Evolutionary conservation across 768 basidiomycete species (phyloP).

Genomic region (Tubosaeta sp.): DNA sequence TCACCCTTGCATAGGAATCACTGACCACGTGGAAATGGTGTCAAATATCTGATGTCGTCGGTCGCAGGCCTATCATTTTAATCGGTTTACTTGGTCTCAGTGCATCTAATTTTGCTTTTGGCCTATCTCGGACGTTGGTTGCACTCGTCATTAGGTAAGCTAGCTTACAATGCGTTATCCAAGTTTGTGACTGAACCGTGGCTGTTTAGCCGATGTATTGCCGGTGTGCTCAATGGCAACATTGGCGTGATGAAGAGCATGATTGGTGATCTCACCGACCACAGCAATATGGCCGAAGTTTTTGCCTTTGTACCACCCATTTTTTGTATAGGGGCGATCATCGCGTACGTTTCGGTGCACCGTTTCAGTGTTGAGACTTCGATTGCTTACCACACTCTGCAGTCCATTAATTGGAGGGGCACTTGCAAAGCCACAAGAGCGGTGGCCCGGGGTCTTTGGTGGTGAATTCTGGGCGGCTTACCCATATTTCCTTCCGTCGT

Average conservation of each 20-base stretch:
- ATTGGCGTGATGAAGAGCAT: conserved; percentile 64
- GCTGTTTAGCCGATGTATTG: conserved; percentile 29
- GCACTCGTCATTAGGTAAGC: conserved; percentile 51
- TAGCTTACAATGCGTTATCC: background rate
- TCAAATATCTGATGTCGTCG: conserved; percentile 53
- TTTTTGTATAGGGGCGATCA: background rate
- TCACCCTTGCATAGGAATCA: conserved; percentile 39
- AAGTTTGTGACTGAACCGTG: background rate
- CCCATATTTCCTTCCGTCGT: conserved; percentile 37
- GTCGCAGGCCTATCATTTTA: conserved; percentile 59
- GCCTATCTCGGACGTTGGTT: conserved; percentile 54
- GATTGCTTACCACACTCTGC: background rate
- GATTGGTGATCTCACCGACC: conserved; percentile 56
- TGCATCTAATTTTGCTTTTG: conserved; percentile 56
- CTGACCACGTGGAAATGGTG: conserved; percentile 56
- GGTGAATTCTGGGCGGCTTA: conserved; percentile 34
- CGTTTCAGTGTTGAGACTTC: too few relatives aligned
- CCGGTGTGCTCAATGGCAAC: conserved; percentile 38
- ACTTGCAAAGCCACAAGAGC: conserved; percentile 51
- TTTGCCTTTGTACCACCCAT: conserved; percentile 20
- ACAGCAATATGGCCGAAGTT: conserved; percentile 32
- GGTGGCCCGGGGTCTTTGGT: conserved; percentile 45
- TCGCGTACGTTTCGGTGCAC: background rate
- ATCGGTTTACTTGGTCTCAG: conserved; percentile 49
- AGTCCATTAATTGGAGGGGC: conserved; percentile 58